Percentiles rank a stretch among this genome's conserved stretches.
Conservation (phyloP, 768 basidiomycete genomes). For the Mycena crocata region DNA sequence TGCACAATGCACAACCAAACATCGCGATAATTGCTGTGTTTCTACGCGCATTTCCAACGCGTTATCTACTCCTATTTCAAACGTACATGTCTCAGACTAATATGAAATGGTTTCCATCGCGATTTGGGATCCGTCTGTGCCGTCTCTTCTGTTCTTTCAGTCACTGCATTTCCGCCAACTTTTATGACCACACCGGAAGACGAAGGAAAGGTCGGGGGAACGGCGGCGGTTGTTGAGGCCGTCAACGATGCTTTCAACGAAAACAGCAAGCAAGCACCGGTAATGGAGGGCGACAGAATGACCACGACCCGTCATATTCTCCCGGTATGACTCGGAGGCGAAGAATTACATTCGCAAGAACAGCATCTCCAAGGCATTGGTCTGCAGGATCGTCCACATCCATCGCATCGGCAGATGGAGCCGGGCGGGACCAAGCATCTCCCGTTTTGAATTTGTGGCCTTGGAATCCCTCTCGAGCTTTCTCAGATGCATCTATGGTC, state of each 20-base stretch:
- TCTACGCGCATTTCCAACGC: slow-evolving; percentile 1
- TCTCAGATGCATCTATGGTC: slow-evolving; percentile 1
- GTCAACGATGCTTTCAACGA: too few relatives aligned
- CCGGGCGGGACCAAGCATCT: background rate
- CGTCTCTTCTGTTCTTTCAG: background rate
- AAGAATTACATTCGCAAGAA: slow-evolving; percentile 7
- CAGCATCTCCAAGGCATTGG: background rate
- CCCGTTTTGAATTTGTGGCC: background rate
- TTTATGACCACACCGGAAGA: background rate
- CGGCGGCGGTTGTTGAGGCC: background rate
- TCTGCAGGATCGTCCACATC: slow-evolving; percentile 5
- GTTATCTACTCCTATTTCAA: background rate
- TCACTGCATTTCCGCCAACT: background rate
- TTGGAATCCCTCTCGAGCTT: background rate
- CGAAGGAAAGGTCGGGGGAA: background rate
- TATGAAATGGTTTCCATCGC: background rate
- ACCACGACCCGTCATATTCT: too few relatives aligned
- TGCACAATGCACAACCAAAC: background rate
- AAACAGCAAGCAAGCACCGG: too few relatives aligned
- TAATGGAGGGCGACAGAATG: too few relatives aligned
- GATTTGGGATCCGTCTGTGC: too few relatives aligned
- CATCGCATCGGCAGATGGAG: background rate
- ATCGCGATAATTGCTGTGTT: background rate
- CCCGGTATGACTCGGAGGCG: slow-evolving; percentile 10
- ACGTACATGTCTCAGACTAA: background rate